Evolutionary conservation across 2,329 filamentous ascomycete species (phyloP), one percentile per base, ranked within the genome.

Genomic region (Verticillium longisporum): DNA sequence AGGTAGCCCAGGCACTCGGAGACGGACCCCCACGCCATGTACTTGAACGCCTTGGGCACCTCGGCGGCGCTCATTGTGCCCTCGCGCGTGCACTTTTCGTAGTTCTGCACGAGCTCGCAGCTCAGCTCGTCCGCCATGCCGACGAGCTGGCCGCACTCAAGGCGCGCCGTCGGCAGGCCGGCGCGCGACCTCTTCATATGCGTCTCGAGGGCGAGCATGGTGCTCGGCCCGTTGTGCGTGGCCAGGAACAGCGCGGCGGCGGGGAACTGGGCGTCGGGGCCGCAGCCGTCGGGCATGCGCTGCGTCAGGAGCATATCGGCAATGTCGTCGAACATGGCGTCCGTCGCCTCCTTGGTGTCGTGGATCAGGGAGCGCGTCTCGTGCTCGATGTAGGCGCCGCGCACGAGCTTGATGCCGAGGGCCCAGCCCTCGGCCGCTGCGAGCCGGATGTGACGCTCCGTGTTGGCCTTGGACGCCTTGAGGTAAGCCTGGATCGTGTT

Each of bases 401-500:
- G 77, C 2, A 85, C 83, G 9, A 85, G 72, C 69, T 86, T 86
- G 60, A 84, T 71, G 15, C 83, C 83, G 0, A 83, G 74, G 0
- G 79, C 82, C 67, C 81, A 85, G 2, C 72, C 72, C 34, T 80
- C 75, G 2, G 78, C 70, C 6, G 71, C 65, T 0, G 83, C 83
- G 0, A 65, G 67, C 1, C 70, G 72, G 18, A 86, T 73, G 62
- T 85, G 80, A 32, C 71, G 64, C 0, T 75, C 71, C 2, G 85
- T 66, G 3, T 73, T 75, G 10, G 63, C 68, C 0, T 77, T 70
- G 1, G 78, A 81, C 58, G 72, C 71, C 68, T 81, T 81, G 18
- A 86, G 76, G 66, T 86, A 86, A 57, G 78, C 80, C 63, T 86
- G 83, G 70, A 85, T 85, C 1, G 83, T 84, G 66, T 78, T 84